phyloP scores from a whole-genome alignment of 2,329 filamentous ascomycete species.

The Nothomitra cinnamomea region DNA sequence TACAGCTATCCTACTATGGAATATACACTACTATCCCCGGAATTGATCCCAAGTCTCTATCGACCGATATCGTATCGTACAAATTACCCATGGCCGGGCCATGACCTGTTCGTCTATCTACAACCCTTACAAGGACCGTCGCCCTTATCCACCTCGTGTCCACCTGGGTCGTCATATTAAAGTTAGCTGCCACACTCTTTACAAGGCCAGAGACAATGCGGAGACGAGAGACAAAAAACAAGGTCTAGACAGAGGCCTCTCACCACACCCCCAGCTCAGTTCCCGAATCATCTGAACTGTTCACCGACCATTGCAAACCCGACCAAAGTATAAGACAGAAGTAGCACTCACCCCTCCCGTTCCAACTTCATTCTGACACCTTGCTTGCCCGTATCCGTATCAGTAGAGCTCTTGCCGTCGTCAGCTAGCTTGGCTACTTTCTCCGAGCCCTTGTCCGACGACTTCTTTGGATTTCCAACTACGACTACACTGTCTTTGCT shows the following conservation, averaged over 20 bases:
- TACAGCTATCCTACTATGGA: no score
- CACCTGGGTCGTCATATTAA: not conserved
- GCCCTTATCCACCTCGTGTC: not conserved
- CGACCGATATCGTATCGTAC: no score
- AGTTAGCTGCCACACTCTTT: slow-evolving; percentile 2
- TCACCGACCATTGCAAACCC: not conserved
- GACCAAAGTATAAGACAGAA: not conserved
- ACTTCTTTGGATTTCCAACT: not conserved
- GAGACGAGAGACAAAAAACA: not conserved
- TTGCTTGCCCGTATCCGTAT: not conserved
- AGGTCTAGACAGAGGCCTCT: not conserved
- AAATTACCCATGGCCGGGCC: not conserved
- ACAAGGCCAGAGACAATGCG: not conserved
- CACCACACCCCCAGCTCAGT: not conserved
- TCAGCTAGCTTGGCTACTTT: not conserved
- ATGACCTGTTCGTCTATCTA: not conserved
- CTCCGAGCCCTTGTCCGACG: not conserved
- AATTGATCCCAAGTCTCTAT: no score
- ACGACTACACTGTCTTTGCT: slow-evolving; percentile 2
- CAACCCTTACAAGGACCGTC: not conserved
- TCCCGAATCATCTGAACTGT: not conserved
- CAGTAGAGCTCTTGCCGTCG: not conserved
- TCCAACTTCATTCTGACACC: slow-evolving; percentile 2
- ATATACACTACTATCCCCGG: no score
- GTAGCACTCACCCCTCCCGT: slow-evolving; percentile 3